These are phyloP conservation scores for Maudiozyma humilis DNA, from an alignment of 1,139 yeast species.

Conservation along the genomic window DNA sequence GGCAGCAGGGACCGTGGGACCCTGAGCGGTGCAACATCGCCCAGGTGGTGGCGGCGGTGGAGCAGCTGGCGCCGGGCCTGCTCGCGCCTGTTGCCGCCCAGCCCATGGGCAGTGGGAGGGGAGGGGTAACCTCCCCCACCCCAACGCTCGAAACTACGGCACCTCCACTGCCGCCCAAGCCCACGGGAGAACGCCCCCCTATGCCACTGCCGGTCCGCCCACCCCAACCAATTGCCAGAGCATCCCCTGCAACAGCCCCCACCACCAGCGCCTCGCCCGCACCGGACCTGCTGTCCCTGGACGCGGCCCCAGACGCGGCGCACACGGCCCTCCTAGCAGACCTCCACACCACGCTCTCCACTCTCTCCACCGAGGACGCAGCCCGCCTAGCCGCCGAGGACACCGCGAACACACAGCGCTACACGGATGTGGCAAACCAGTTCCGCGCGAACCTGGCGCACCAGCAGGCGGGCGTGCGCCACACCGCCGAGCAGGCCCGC, in stretches of 20 bases:
- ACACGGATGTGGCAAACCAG: neutral
- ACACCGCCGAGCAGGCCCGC: neutral
- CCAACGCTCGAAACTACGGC: too few species aligned
- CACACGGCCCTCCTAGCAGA: neutral
- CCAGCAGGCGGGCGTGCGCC: neutral
- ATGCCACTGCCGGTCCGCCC: too few species aligned
- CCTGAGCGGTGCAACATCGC: conserved; percentile 2
- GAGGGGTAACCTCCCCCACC: too few species aligned
- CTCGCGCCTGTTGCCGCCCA: too few species aligned
- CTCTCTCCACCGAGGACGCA: neutral
- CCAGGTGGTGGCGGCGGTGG: neutral
- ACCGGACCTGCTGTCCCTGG: neutral
- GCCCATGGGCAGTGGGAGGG: too few species aligned
- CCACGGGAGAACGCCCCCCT: too few species aligned
- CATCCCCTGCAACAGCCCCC: too few species aligned
- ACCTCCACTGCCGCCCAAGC: too few species aligned
- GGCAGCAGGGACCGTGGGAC: too few species aligned
- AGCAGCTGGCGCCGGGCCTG: too few species aligned
- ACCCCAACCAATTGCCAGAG: too few species aligned
- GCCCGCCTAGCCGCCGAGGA: neutral
- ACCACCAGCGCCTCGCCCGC: neutral
- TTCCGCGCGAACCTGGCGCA: neutral
- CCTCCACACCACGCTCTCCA: neutral
- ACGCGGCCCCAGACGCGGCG: neutral
- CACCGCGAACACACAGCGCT: neutral